A percentile compares a stretch with the other conserved stretches of the same genome.
Evolutionary conservation across 108 stramenopile species (phyloP).

Genomic region (Mayamaea pseudoterrestris): DNA sequence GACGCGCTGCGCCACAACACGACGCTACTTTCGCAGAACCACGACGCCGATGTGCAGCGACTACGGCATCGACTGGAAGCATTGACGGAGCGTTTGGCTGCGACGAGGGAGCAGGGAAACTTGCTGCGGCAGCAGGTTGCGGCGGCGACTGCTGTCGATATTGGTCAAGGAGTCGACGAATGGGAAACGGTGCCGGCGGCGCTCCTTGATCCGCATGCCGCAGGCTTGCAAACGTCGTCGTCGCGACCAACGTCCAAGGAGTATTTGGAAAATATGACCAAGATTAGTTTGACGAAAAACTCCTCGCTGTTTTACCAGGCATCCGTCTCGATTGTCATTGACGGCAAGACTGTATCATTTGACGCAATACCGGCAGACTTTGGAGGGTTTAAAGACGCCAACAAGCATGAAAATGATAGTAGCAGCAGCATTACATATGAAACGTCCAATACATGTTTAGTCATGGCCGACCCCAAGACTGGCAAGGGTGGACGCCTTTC

Average conservation of each 20-base stretch:
- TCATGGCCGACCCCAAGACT: slow-evolving; percentile 21
- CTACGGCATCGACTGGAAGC: slow-evolving; percentile 13
- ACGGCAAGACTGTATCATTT: not conserved
- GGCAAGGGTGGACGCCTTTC: slow-evolving; percentile 23
- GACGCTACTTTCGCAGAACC: not conserved
- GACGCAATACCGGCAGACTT: slow-evolving; percentile 25
- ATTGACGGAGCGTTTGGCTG: slow-evolving; percentile 9
- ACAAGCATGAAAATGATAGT: too few relatives aligned
- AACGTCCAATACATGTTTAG: slow-evolving; percentile 3
- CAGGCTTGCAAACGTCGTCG: not conserved
- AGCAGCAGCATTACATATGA: not conserved
- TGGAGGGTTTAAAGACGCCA: too few relatives aligned
- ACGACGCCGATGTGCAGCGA: not conserved
- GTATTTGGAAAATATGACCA: slow-evolving; percentile 13
- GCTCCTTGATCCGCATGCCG: slow-evolving; percentile 18
- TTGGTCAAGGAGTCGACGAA: not conserved
- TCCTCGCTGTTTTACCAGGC: slow-evolving; percentile 27
- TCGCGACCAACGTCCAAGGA: slow-evolving; percentile 24
- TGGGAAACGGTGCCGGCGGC: slow-evolving; percentile 16
- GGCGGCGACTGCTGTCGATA: slow-evolving; percentile 1
- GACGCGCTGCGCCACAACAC: not conserved
- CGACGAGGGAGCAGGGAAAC: too few relatives aligned
- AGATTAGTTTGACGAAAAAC: slow-evolving; percentile 16
- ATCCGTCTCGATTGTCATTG: not conserved
- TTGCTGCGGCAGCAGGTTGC: not conserved